Evolutionary conservation across 208 protist species (phyloP).

Genomic region (Leishmania tropica): DNA sequence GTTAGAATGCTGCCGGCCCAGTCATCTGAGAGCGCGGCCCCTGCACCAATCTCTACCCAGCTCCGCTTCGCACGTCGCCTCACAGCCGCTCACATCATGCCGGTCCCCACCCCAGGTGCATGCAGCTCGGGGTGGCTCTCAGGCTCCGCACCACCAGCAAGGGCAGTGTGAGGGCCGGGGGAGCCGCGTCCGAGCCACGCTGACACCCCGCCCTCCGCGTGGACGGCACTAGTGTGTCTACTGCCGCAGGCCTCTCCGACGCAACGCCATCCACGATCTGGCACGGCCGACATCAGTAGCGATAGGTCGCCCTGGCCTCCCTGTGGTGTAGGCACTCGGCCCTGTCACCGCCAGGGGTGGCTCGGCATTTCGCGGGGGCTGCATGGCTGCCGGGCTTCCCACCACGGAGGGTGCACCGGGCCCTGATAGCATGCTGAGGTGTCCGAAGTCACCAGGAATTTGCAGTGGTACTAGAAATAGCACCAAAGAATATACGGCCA

Average conservation of each 20-base stretch:
- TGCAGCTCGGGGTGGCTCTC: not conserved
- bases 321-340: not conserved
- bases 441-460: not conserved
- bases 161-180: not conserved
- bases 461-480: not conserved
- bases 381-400: not conserved
- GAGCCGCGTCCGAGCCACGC: not conserved
- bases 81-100: not conserved
- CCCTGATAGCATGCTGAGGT: not conserved
- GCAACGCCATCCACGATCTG: not conserved
- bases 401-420: not conserved
- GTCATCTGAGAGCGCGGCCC: not conserved
- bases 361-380: not conserved
- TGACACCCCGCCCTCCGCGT: not conserved
- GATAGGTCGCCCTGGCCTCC: not conserved
- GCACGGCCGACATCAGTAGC: not conserved
- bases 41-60: not conserved
- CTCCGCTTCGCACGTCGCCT: not conserved
- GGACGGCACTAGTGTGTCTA: not conserved
- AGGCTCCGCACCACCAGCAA: not conserved
- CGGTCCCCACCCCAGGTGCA: not conserved
- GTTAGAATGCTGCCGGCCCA: not conserved
- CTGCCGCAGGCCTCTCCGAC: not conserved
- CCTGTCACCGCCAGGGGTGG: not conserved
- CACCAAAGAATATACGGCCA: not conserved